These are phyloP conservation scores for Lactarius indigo DNA, from an alignment of 768 basidiomycete species.

Conservation along the genomic window DNA sequence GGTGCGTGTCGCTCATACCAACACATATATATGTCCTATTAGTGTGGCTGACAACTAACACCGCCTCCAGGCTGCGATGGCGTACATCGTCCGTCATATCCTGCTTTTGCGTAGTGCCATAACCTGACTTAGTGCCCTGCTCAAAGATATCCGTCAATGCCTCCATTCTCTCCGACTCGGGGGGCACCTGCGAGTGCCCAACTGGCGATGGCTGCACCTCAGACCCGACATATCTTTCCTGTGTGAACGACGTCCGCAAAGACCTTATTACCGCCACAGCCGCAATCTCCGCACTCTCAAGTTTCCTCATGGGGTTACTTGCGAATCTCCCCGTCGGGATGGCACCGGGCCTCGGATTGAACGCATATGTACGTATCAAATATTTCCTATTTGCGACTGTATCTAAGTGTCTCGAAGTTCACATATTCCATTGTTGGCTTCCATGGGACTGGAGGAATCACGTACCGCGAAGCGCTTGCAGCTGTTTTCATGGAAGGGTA, in stretches of 20 bases:
- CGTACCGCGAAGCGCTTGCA: conserved; percentile 74
- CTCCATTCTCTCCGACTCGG: conserved; percentile 67
- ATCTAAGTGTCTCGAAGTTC: conserved; percentile 47
- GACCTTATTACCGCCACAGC: conserved; percentile 85
- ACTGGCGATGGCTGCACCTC: conserved; percentile 50
- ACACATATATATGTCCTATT: conserved; percentile 1
- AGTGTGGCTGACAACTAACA: conserved; percentile 14
- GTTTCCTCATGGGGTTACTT: conserved; percentile 77
- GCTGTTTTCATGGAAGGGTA: conserved; percentile 89
- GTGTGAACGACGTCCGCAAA: conserved; percentile 56
- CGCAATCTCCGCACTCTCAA: conserved; percentile 68
- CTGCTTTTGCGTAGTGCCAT: conserved; percentile 3
- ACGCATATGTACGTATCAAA: conserved; percentile 60
- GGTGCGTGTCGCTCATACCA: conserved; percentile 42
- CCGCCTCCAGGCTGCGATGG: conserved; percentile 63
- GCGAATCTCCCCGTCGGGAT: conserved; percentile 90
- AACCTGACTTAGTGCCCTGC: not conserved
- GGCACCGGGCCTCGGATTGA: conserved; percentile 81
- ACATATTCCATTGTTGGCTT: conserved; percentile 86
- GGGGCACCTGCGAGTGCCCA: conserved; percentile 79
- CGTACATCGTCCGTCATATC: conserved; percentile 57
- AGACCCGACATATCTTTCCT: conserved; percentile 53
- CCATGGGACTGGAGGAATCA: conserved; percentile 69
- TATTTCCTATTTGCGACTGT: not conserved
- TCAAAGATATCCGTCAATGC: conserved; percentile 81